Evolutionary conservation across 495 filamentous ascomycete species (phyloP).

Genomic region (Penicillium subrubescens): DNA sequence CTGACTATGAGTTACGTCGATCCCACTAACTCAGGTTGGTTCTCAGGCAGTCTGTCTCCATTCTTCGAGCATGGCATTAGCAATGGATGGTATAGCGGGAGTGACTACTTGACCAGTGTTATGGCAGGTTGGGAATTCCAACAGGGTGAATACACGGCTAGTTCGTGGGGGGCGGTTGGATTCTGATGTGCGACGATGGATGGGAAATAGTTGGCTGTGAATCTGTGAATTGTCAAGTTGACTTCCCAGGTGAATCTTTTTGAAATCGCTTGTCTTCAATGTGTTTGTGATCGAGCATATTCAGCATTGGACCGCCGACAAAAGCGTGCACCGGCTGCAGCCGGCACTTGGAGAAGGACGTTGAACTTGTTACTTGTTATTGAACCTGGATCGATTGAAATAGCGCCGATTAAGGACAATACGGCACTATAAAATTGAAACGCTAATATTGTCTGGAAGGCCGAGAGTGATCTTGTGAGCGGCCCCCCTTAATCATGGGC

Average conservation of each 20-base stretch:
- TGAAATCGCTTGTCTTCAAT: too few species aligned
- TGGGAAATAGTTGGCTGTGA: not conserved
- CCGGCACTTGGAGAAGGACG: conserved; percentile 79
- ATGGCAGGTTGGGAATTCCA: not conserved
- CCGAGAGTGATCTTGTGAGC: too few species aligned
- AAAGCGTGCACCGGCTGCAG: conserved; percentile 85
- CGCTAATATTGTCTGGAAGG: too few species aligned
- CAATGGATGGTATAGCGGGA: not conserved
- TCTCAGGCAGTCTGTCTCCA: not conserved
- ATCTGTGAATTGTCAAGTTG: too few species aligned
- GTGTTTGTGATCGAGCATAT: conserved; percentile 92
- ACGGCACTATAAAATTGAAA: too few species aligned
- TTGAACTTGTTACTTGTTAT: too few species aligned
- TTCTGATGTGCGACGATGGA: not conserved
- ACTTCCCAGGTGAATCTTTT: too few species aligned
- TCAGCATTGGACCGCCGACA: conserved; percentile 89
- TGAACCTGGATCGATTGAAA: too few species aligned
- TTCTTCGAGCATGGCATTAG: not conserved
- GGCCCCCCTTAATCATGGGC: too few species aligned
- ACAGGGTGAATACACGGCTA: not conserved
- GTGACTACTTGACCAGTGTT: not conserved
- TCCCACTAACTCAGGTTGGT: not conserved
- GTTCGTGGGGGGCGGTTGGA: not conserved
- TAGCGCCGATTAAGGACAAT: too few species aligned
- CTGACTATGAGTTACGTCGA: not conserved